phyloP scores from a whole-genome alignment of 2,329 filamentous ascomycete genomes.

The Ilyonectria sp. region DNA sequence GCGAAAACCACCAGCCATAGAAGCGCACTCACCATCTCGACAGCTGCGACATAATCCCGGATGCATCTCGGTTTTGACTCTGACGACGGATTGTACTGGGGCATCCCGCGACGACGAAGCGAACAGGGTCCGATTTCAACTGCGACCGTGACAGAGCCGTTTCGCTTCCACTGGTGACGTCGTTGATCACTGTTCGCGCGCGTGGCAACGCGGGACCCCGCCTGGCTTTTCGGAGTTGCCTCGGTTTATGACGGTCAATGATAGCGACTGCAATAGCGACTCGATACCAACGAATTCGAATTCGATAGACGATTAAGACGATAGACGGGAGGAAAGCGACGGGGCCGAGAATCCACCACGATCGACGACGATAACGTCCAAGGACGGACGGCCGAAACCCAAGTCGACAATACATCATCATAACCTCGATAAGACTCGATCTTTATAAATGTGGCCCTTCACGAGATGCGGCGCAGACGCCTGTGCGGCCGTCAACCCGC shows the following conservation, averaged over 20 bases:
- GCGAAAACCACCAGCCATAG: not conserved
- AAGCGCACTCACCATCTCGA: not conserved
- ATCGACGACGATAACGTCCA: not conserved
- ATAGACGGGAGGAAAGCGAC: not conserved
- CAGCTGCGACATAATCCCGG: not conserved
- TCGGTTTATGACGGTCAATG: not conserved
- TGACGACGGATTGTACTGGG: not conserved
- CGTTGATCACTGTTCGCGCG: not conserved
- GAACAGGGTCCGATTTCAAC: not conserved
- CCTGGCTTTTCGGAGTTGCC: not conserved
- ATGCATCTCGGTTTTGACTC: not conserved
- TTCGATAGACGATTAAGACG: not conserved
- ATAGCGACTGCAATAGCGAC: not conserved
- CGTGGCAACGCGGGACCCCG: not conserved
- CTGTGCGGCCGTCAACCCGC: constrained; percentile 64
- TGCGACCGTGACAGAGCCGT: constrained; percentile 11
- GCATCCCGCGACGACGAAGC: not conserved
- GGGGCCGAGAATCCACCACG: not conserved
- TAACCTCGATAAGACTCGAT: not conserved
- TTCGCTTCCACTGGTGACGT: constrained; percentile 14
- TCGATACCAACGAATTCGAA: not conserved
- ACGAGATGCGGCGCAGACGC: constrained; percentile 69
- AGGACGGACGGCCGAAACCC: not conserved
- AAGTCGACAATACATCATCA: constrained; percentile 1
- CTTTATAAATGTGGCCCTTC: constrained; percentile 58